Evolutionary conservation across 345 rosid species (phyloP), one percentile per base, ranked within the genome.

Genomic region (Gossypium stocksii): DNA sequence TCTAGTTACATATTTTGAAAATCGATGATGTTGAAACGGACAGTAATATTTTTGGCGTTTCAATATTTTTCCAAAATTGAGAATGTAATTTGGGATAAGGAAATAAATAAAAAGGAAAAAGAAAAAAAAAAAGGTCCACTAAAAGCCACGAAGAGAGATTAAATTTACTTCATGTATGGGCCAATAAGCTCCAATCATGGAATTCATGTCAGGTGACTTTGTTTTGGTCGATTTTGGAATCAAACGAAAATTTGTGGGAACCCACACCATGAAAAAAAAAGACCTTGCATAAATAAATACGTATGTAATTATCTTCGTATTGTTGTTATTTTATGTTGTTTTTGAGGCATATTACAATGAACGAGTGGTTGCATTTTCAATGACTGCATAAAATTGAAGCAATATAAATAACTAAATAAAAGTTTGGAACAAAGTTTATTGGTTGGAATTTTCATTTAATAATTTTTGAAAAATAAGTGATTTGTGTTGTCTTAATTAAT

Each of bases 121-220:
- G n/a, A n/a, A 0, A 9, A 59, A 1, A 20, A 20, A 10, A 20
- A 22, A 23, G 74, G 74, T 66, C 70, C 71, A 58, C 15, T 3
- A 11, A 10, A 61, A 44, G 12, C 17, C 82, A 59, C 34, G 43
- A 65, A 65, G 43, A 17, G 16, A 9, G 7, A 11, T 44, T 15
- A 38, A 23, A 56, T 20, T 71, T 56, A 41, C 64, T 56, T 54
- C 2, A 48, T 19, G 68, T 73, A 49, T 71, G 77, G 77, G 72
- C 77, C 77, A n/a, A 61, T 73, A 7, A 49, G 27, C 60, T n/a
- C 17, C 60, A 74, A 74, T 65, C 64, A 74, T 53, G 43, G 68
- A 73, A 73, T 61, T 61, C 69, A 61, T 41, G 65, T 68, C 58
- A 52, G 72, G 11, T 45, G 68, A 34, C 67, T 19, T 67, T 9